Percentiles rank a stretch among this genome's conserved stretches.
These are phyloP conservation scores for Asparagopsis taxiformis DNA, from an alignment of 31 red algal genomes.

Conservation along the genomic window DNA sequence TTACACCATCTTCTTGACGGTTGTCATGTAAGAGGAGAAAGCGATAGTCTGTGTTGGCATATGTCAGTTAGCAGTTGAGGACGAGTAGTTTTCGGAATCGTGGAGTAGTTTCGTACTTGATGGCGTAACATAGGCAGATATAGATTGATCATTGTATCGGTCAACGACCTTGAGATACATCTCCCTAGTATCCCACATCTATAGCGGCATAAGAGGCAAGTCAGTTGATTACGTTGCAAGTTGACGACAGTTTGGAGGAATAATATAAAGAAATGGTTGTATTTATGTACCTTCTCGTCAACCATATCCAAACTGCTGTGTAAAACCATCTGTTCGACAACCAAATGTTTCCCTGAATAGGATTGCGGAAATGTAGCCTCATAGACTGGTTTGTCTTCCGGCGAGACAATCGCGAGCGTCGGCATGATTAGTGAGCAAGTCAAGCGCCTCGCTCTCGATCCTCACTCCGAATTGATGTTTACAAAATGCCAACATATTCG, in stretches of 20 bases:
- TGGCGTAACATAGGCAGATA: constrained; percentile 72
- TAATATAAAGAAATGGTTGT: neutral
- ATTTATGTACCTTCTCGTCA: constrained; percentile 50
- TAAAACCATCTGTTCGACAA: constrained; percentile 64
- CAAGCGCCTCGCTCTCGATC: neutral
- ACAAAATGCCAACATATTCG: too few species aligned
- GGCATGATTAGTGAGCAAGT: constrained; percentile 16
- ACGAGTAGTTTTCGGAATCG: neutral
- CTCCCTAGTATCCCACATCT: constrained; percentile 61
- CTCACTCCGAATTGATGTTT: neutral
- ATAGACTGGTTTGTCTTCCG: constrained; percentile 39
- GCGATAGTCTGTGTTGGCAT: constrained; percentile 50
- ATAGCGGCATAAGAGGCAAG: neutral
- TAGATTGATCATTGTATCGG: constrained; percentile 56
- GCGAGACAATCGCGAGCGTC: constrained; percentile 44
- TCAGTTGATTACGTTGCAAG: neutral
- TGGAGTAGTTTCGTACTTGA: constrained; percentile 24
- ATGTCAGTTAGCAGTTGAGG: too few species aligned
- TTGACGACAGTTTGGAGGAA: neutral
- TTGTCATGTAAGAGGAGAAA: constrained; percentile 69
- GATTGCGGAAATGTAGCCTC: constrained; percentile 53
- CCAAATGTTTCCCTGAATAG: constrained; percentile 35
- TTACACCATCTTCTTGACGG: constrained; percentile 69
- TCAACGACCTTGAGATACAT: constrained; percentile 69
- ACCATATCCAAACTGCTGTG: constrained; percentile 76